These are phyloP conservation scores for Hippophae rhamnoides DNA, from an alignment of 306 rosid species.

Conservation along the genomic window DNA sequence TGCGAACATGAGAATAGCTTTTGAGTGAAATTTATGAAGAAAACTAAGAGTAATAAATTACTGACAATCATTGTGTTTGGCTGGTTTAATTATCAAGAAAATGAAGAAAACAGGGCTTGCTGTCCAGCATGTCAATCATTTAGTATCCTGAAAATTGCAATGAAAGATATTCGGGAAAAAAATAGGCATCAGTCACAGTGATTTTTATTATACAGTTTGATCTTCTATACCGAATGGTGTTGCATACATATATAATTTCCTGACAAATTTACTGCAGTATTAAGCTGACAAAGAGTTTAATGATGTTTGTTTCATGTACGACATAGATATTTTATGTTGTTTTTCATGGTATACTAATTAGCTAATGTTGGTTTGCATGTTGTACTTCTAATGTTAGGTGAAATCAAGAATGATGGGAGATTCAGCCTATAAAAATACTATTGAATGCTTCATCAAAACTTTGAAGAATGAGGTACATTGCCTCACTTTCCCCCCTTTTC, in stretches of 20 bases:
- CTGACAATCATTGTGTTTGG: too few relatives aligned
- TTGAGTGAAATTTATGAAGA: too few relatives aligned
- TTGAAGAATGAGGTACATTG: constrained; percentile 63
- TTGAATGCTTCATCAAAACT: constrained; percentile 88
- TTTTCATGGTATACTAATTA: constrained; percentile 22
- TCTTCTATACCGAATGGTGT: neutral
- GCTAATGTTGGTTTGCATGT: constrained; percentile 16
- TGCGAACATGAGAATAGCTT: too few relatives aligned
- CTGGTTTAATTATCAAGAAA: too few relatives aligned
- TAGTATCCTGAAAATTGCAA: too few relatives aligned
- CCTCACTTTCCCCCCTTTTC: constrained; percentile 1
- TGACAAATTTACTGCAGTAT: constrained; percentile 7
- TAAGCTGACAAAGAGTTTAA: constrained; percentile 19
- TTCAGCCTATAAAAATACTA: constrained; percentile 69
- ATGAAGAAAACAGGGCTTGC: too few relatives aligned
- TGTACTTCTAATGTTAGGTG: constrained; percentile 36
- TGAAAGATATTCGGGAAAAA: too few relatives aligned
- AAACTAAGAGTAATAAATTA: too few relatives aligned
- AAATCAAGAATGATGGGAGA: constrained; percentile 99
- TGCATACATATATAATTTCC: constrained; percentile 9
- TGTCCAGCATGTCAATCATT: too few relatives aligned
- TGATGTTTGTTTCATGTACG: constrained; percentile 16
- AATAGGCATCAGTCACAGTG: too few relatives aligned
- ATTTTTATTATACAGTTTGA: neutral
- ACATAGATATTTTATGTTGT: constrained; percentile 18